phyloP scores from a whole-genome alignment of 108 stramenopile species.

The Nannochloropsis granulata region DNA sequence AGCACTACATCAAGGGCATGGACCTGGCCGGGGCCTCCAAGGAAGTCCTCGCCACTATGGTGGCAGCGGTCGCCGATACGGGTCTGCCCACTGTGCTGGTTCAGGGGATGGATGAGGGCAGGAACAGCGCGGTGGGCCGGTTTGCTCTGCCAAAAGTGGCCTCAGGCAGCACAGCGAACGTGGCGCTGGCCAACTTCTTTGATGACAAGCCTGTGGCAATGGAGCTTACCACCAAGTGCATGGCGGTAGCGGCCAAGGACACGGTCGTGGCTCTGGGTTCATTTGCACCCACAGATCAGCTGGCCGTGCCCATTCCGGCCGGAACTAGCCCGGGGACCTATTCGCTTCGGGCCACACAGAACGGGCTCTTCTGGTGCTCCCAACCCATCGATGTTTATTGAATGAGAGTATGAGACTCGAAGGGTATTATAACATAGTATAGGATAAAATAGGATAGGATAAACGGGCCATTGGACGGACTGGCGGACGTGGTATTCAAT shows the following conservation, averaged over 20 bases:
- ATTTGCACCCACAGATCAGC: no score
- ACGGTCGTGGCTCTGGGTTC: not conserved
- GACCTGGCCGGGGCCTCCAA: not conserved
- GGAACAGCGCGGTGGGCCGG: not conserved
- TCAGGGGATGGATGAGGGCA: not conserved
- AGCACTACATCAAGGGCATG: not conserved
- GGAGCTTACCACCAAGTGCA: not conserved
- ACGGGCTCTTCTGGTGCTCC: not conserved
- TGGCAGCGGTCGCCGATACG: not conserved
- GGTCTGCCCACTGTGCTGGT: not conserved
- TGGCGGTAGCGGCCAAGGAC: not conserved
- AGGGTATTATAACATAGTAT: no score
- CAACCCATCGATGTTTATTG: not conserved
- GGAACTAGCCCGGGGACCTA: not conserved
- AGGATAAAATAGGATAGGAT: no score
- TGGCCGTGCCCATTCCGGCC: no score
- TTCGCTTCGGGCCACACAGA: not conserved
- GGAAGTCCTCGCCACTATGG: not conserved
- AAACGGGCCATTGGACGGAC: no score
- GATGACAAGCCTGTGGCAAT: not conserved
- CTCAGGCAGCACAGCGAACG: not conserved
- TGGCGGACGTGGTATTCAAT: no score
- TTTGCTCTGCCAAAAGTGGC: not conserved
- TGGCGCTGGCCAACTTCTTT: not conserved
- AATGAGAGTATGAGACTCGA: no score